phyloP scores from a whole-genome alignment of 208 protist genomes.

The Perkinsela sp. region DNA sequence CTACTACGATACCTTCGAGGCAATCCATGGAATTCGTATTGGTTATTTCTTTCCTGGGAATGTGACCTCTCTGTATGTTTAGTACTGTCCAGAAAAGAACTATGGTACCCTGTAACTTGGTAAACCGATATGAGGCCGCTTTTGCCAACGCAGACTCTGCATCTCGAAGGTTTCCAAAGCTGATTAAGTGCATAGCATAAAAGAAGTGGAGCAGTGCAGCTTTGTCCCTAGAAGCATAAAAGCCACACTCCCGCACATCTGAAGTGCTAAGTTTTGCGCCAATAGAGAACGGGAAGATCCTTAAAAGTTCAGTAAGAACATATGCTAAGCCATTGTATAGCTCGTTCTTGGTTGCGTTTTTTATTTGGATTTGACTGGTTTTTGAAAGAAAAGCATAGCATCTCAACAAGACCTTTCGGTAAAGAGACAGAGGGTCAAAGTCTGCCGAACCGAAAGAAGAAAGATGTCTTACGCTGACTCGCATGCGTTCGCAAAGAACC shows the following conservation, averaged over 20 bases:
- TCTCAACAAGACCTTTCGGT: background rate
- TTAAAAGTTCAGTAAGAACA: background rate
- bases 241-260: background rate
- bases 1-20: background rate
- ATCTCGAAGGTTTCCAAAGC: background rate
- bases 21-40: background rate
- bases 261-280: background rate
- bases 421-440: background rate
- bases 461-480: background rate
- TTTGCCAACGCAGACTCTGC: background rate
- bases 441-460: background rate
- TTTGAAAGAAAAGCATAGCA: background rate
- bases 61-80: background rate
- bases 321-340: background rate
- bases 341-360: too few species aligned
- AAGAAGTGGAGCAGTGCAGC: background rate
- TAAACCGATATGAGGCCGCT: background rate
- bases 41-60: background rate
- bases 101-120: background rate
- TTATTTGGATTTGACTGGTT: too few species aligned
- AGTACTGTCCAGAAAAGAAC: background rate
- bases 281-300: background rate
- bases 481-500: background rate
- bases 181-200: background rate
- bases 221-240: background rate